Percentiles rank a stretch among this genome's conserved stretches.
These are phyloP conservation scores for Cadophora gregata DNA, from an alignment of 2,329 filamentous ascomycete species.

Conservation along the genomic window DNA sequence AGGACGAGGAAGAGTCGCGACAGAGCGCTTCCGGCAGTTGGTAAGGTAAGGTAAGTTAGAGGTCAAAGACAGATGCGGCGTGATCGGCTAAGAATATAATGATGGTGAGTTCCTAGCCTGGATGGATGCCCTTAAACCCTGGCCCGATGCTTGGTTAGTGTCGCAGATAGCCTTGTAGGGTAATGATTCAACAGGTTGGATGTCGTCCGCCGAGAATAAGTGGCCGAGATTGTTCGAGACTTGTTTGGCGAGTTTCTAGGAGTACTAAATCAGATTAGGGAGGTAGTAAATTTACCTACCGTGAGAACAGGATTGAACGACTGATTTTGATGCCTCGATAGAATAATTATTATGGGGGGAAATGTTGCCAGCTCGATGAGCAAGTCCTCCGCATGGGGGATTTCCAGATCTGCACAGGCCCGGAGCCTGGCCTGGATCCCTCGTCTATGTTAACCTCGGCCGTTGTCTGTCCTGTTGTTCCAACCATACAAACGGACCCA, in stretches of 20 bases:
- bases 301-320: too few relatives aligned
- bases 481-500: not conserved
- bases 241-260: not conserved
- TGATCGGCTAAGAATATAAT: not conserved
- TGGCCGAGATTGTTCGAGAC: not conserved
- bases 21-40: constrained; percentile 24
- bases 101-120: constrained; percentile 1
- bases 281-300: not conserved
- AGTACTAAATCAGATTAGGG: not conserved
- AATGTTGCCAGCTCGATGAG: not conserved
- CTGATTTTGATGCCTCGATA: too few relatives aligned
- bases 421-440: not conserved
- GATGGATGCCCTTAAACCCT: not conserved
- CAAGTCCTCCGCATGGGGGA: not conserved
- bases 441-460: not conserved
- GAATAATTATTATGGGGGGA: too few relatives aligned
- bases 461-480: not conserved
- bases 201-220: not conserved
- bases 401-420: constrained; percentile 2
- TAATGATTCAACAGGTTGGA: not conserved
- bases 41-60: too few relatives aligned
- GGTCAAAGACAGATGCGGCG: not conserved
- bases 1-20: constrained; percentile 5
- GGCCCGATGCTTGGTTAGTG: not conserved
- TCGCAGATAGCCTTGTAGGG: not conserved